Percentiles rank a stretch among this genome's conserved stretches.
Evolutionary conservation across 1,284 basidiomycete species (phyloP).

Genomic region (Xanthoconium separans): DNA sequence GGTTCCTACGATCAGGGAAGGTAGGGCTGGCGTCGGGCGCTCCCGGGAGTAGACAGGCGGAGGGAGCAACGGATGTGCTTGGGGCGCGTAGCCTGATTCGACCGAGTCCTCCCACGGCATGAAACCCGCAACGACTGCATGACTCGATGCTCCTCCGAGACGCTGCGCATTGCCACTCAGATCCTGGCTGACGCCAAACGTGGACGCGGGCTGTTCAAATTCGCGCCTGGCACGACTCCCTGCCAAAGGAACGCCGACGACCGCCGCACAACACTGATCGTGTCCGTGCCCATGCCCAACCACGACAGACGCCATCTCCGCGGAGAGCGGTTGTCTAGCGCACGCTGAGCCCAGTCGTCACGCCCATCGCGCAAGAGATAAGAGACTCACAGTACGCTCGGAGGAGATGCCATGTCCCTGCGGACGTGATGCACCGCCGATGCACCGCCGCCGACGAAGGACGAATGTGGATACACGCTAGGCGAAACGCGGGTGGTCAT

Average conservation of each 20-base stretch:
- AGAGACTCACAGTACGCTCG: constrained; percentile 4
- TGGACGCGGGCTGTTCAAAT: not conserved
- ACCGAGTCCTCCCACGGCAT: constrained; percentile 10
- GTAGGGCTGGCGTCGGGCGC: not conserved
- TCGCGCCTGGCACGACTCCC: not conserved
- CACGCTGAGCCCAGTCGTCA: not conserved
- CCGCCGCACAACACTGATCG: not conserved
- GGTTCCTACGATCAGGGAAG: not conserved
- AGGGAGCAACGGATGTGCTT: not conserved
- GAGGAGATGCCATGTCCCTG: not conserved
- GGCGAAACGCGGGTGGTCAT: not conserved
- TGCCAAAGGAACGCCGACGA: not conserved
- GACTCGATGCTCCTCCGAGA: not conserved
- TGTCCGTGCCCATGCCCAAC: not conserved
- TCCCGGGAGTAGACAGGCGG: constrained; percentile 3
- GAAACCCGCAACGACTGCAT: not conserved
- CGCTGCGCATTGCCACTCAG: not conserved
- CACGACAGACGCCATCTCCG: not conserved
- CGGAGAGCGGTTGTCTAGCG: constrained; percentile 1
- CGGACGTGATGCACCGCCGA: not conserved
- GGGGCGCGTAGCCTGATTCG: not conserved
- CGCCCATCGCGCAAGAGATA: too few species aligned
- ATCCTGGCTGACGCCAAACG: not conserved
- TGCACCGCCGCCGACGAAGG: not conserved
- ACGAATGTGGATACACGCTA: constrained; percentile 5